Evolutionary conservation across 139 green algal species (phyloP).

Genomic region (Coccomyxa sp.): DNA sequence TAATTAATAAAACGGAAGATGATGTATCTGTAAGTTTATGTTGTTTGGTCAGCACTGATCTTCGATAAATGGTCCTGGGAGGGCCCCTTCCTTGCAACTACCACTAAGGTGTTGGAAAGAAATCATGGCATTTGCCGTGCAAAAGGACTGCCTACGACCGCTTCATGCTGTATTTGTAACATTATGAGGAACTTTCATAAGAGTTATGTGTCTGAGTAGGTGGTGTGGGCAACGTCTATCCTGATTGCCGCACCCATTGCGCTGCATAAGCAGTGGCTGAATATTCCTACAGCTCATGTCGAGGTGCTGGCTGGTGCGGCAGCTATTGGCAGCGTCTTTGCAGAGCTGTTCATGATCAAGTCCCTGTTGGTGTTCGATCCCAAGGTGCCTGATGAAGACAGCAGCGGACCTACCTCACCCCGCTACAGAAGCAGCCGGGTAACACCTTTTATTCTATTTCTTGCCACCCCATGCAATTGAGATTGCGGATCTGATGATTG

Average conservation of each 20-base stretch:
- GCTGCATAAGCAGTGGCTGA: background rate
- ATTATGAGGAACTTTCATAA: background rate
- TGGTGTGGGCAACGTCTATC: slow-evolving; percentile 21
- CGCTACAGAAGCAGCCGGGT: slow-evolving; percentile 9
- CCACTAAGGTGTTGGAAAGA: no score
- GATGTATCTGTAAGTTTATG: no score
- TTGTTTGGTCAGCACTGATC: background rate
- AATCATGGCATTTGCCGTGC: no score
- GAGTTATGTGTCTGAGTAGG: slow-evolving; percentile 7
- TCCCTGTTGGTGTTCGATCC: slow-evolving; percentile 49
- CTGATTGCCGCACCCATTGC: slow-evolving; percentile 26
- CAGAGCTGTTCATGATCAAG: slow-evolving; percentile 48
- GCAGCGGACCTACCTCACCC: slow-evolving; percentile 8
- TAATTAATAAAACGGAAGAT: no score
- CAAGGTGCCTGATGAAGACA: background rate
- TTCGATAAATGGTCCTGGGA: background rate
- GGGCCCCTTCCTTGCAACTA: no score
- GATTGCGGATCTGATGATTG: no score
- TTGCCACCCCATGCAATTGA: no score
- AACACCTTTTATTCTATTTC: background rate
- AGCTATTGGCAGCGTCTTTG: slow-evolving; percentile 27
- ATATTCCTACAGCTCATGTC: slow-evolving; percentile 10
- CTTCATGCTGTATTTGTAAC: no score
- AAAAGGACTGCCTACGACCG: no score
- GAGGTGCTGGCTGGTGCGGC: slow-evolving; percentile 32